A percentile compares a stretch with the other conserved stretches of the same genome.
phyloP scores from a whole-genome alignment of 139 green algal genomes.

The Dunaliella sp. region DNA sequence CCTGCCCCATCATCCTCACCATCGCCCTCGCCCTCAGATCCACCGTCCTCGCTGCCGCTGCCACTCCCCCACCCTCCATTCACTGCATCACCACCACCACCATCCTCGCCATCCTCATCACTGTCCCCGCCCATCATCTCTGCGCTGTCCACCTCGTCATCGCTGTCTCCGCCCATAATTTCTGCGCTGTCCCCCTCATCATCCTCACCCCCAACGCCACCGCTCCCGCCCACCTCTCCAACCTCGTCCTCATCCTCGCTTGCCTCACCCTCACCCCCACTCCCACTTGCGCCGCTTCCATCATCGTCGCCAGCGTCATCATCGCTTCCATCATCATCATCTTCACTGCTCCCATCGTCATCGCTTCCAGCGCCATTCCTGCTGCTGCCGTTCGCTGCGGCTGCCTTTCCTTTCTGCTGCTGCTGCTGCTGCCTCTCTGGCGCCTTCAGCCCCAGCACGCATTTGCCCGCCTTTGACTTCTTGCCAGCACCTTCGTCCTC shows the following conservation, averaged over 20 bases:
- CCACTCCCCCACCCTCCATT: neutral
- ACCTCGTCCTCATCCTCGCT: conserved; percentile 9
- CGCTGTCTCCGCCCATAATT: neutral
- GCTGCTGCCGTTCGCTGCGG: neutral
- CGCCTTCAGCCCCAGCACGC: neutral
- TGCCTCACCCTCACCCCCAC: neutral
- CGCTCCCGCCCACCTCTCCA: neutral
- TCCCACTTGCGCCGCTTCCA: neutral
- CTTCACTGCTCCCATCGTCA: neutral
- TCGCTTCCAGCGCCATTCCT: no score
- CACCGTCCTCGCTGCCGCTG: neutral
- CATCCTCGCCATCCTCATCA: neutral
- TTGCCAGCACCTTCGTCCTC: neutral
- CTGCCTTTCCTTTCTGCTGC: neutral
- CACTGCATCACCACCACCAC: neutral
- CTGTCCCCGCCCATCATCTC: neutral
- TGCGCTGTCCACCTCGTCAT: neutral
- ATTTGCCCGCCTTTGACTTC: neutral
- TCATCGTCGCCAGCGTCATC: neutral
- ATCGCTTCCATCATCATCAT: neutral
- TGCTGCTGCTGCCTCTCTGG: neutral
- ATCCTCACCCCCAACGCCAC: neutral
- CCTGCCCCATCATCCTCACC: neutral
- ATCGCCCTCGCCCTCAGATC: neutral
- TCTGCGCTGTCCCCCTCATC: neutral